phyloP scores from a whole-genome alignment of 2,329 filamentous ascomycete species.

The Gyromitra esculenta region DNA sequence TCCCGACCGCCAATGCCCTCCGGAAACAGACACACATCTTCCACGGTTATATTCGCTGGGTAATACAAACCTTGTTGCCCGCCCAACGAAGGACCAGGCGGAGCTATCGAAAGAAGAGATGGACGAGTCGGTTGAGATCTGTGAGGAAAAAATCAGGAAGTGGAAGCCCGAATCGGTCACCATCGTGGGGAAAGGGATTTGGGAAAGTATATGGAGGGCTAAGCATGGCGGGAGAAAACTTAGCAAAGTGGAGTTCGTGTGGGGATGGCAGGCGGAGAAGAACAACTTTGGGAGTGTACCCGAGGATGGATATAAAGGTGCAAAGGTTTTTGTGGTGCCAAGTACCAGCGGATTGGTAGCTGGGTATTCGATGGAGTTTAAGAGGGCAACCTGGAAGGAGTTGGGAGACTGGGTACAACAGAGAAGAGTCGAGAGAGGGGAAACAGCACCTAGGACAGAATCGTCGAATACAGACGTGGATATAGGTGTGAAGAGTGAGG shows the following conservation, averaged over 20 bases:
- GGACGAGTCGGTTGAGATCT: constrained; percentile 75
- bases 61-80: constrained; percentile 86
- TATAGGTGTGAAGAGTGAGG: neutral
- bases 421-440: constrained; percentile 64
- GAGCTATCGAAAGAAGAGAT: constrained; percentile 82
- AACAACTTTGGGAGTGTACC: constrained; percentile 55
- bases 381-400: constrained; percentile 84
- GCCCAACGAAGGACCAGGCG: constrained; percentile 79
- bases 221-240: constrained; percentile 69
- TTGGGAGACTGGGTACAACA: constrained; percentile 81
- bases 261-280: constrained; percentile 80
- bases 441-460: constrained; percentile 49
- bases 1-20: constrained; percentile 66
- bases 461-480: neutral
- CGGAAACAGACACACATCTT: constrained; percentile 73
- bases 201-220: constrained; percentile 85
- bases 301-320: constrained; percentile 72
- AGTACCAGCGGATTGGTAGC: constrained; percentile 91
- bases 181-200: constrained; percentile 86
- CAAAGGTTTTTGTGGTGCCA: constrained; percentile 87
- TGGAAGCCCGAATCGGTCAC: constrained; percentile 80
- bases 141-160: constrained; percentile 76
- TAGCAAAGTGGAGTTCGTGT: constrained; percentile 74
- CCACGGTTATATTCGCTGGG: constrained; percentile 78
- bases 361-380: constrained; percentile 76